Base-by-base conservation (phyloP, 2,329 filamentous ascomycete genomes). In the Fonsecaea nubica region DNA sequence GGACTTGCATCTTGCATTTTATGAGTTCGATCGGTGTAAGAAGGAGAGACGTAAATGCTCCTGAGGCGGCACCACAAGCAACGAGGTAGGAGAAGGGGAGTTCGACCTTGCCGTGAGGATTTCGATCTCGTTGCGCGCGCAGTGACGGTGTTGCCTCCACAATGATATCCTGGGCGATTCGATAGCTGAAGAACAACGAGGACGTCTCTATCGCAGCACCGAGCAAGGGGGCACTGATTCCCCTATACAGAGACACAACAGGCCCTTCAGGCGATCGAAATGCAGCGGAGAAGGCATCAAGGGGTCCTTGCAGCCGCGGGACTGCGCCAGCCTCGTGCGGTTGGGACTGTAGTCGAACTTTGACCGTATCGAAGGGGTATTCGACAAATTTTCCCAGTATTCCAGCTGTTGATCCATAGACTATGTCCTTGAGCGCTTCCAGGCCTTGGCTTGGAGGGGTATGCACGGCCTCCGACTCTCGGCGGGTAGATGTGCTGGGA, bases 331-430 rank as follows among this genome's bases (percentile, higher is more conserved):
- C 15, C 92, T 93, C 2, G 77, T 94, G 90, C 38, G 93, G 92
- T 78, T 98, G 94, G n/a, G 94, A 95, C 78, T 99, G 95, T 10
- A 99, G 87, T 48, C 95, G 91, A 67, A 99, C 95, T 81, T 99
- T 99, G 78, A 99, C 90, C 0, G 95, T 99, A 80, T 99, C 95
- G 80, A 99, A 99, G 30, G 95, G 95, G 77, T 97, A 99, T 78
- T 99, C 95, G 76, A 99, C 94, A 78, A 94, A 92, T 82, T 98
- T 99, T 69, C 94, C 94, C 40, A 92, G 89, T 66, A 96, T 87
- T 67, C 95, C 95, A 63, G 94, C 93, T 66, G 87, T 79, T 66
- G 94, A 97, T 77, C 95, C 95, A 77, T 92, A 98, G 10, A 90
- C 76, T 63, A 99, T 87, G 75, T 98, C 93, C 78, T 97, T 93